Evolutionary conservation across 208 protist species (phyloP).

Genomic region (Acanthamoeba divionensis): DNA sequence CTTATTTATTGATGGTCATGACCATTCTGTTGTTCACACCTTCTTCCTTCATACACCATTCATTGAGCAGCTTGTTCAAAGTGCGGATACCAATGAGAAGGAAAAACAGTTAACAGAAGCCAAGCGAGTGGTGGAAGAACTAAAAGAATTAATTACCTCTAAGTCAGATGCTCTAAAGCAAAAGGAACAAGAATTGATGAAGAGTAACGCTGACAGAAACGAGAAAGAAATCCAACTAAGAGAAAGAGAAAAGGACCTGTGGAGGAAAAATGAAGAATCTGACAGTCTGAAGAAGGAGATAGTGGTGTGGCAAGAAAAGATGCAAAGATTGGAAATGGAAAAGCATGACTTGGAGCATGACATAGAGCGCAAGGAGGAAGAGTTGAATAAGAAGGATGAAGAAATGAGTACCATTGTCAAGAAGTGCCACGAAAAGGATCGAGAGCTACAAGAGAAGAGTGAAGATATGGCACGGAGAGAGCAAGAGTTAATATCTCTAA

Average conservation of each 20-base stretch:
- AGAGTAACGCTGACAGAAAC: neutral
- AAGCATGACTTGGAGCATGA: conserved; percentile 18
- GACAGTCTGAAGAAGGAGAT: neutral
- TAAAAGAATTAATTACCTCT: conserved; percentile 20
- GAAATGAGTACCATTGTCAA: neutral
- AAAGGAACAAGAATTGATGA: conserved; percentile 22
- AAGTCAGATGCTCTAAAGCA: conserved; percentile 17
- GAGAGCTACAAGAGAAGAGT: neutral
- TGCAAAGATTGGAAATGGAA: neutral
- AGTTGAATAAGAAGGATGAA: neutral
- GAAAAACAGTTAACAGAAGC: conserved; percentile 24
- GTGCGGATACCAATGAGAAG: conserved; percentile 1
- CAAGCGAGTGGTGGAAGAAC: conserved; percentile 21
- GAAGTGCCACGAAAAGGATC: neutral
- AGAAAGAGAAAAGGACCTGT: conserved; percentile 30
- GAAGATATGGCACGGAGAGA: neutral
- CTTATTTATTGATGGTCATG: too few species aligned
- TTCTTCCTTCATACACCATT: too few species aligned
- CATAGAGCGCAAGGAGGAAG: neutral
- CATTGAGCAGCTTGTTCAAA: neutral
- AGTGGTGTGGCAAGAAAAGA: neutral
- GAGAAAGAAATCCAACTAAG: neutral
- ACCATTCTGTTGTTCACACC: too few species aligned
- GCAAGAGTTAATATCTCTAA: neutral
- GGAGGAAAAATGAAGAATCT: neutral